Base-by-base conservation (phyloP, 139 green algal genomes). In the Spirogloea muscicola region DNA sequence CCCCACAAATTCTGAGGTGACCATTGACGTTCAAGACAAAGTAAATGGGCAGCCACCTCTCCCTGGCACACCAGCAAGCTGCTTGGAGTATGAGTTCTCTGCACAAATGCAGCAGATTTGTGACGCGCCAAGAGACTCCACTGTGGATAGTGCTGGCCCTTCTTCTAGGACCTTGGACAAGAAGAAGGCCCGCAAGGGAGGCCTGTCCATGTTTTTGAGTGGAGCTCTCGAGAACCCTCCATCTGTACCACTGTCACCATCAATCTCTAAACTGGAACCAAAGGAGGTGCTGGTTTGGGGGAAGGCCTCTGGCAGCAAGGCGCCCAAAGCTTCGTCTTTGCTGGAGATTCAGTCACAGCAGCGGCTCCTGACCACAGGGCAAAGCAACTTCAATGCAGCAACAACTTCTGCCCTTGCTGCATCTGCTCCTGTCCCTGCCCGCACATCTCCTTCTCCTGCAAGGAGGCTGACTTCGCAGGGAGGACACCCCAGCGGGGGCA, bases 131-230 rank as follows among this genome's bases (percentile, higher is more conserved):
- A n/a, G n/a, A n/a, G n/a, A n/a, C n/a, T n/a, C n/a, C n/a, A n/a
- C n/a, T n/a, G n/a, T n/a, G n/a, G n/a, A n/a, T n/a, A n/a, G n/a
- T n/a, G n/a, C n/a, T n/a, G n/a, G n/a, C n/a, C n/a, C n/a, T n/a
- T n/a, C n/a, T n/a, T n/a, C n/a, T n/a, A n/a, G n/a, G n/a, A n/a
- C n/a, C n/a, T n/a, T n/a, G n/a, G 27, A 13, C 10, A 77, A 68
- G 37, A 71, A 71, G 34, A 71, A 58, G 38, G 36, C 7, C 21
- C 39, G 42, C 3, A 69, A 70, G 37, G 69, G 69, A 29, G 69
- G 55, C 3, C 55, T 77, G 3, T 77, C 69, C 0, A 72, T 77
- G 55, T 77, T 77, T 16, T 57, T 77, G 1, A 69, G 48, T 38
- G 69, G 69, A 18, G 69, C 61, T 16, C 36, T 77, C 38, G 66